A percentile compares a stretch with the other conserved stretches of the same genome.
Conservation (phyloP, 345 rosid species). For the Sonneratia caseolaris region DNA sequence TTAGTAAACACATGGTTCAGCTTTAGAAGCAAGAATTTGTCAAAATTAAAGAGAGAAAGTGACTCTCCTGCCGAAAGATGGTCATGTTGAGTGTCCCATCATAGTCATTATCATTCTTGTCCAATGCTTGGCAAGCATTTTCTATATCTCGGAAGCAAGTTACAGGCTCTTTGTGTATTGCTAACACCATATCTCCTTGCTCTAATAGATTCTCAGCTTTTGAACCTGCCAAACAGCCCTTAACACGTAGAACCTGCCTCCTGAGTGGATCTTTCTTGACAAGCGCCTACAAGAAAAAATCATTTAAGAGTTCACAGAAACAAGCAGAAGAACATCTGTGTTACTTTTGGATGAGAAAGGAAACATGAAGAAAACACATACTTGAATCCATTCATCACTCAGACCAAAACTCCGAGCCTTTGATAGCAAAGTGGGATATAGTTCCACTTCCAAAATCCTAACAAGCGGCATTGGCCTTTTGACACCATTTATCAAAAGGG, state of each 20-base stretch:
- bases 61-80: conserved; percentile 68
- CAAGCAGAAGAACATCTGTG: not conserved
- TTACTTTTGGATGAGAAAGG: not conserved
- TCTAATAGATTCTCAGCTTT: conserved; percentile 76
- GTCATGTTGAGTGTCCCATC: conserved; percentile 64
- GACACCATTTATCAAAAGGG: conserved; percentile 74
- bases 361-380: not conserved
- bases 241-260: conserved; percentile 81
- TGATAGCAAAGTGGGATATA: conserved; percentile 82
- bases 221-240: conserved; percentile 91
- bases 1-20: conserved; percentile 2
- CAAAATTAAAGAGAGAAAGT: conserved; percentile 1
- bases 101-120: conserved; percentile 25
- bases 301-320: not conserved
- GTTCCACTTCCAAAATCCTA: conserved; percentile 83
- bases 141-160: conserved; percentile 88
- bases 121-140: conserved; percentile 63
- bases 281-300: conserved; percentile 41
- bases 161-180: conserved; percentile 75
- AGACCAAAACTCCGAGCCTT: conserved; percentile 89
- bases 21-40: not conserved
- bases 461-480: conserved; percentile 81
- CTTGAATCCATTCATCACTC: conserved; percentile 75
- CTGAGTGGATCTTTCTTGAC: conserved; percentile 80
- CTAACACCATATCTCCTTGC: conserved; percentile 93